Percentiles rank a stretch among this genome's conserved stretches.
Conservation (phyloP, 192 early-diverging fungal genomes). For the Funneliformis geosporum region DNA sequence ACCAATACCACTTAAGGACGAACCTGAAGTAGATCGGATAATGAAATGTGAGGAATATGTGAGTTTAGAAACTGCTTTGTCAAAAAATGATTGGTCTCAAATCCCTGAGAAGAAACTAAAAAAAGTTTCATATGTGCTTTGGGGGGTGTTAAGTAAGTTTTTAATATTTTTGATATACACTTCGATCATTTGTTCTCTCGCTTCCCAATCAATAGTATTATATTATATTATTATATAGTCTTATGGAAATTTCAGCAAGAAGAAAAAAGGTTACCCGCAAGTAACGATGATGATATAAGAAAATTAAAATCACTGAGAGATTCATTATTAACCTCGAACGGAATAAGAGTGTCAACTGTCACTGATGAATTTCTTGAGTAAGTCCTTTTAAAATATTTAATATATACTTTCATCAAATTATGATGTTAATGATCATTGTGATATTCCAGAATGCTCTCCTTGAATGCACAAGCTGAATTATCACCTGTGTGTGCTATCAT, state of each 20-base stretch:
- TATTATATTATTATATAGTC: constrained; percentile 27
- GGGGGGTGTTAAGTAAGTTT: constrained; percentile 53
- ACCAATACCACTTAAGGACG: constrained; percentile 38
- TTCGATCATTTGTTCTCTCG: not conserved
- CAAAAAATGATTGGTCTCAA: constrained; percentile 40
- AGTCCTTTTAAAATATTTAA: not conserved
- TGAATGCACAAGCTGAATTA: constrained; percentile 64
- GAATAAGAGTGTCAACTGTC: constrained; percentile 37
- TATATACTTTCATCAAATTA: not conserved
- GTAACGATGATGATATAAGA: constrained; percentile 29
- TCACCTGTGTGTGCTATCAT: constrained; percentile 81
- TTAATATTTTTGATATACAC: not conserved
- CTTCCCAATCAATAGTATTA: not conserved
- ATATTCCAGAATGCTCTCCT: constrained; percentile 49
- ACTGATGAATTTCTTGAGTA: constrained; percentile 54
- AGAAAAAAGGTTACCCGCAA: constrained; percentile 26
- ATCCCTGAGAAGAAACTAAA: constrained; percentile 46
- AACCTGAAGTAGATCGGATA: constrained; percentile 39
- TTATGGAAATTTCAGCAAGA: constrained; percentile 39
- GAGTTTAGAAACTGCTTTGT: constrained; percentile 42
- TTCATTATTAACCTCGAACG: constrained; percentile 40
- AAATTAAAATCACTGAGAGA: constrained; percentile 34
- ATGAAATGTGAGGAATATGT: constrained; percentile 42
- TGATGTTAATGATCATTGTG: not conserved
- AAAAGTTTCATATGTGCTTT: constrained; percentile 50